Conservation (phyloP, 1,284 basidiomycete species). For the Cutaneotrichosporon spelunceum region DNA sequence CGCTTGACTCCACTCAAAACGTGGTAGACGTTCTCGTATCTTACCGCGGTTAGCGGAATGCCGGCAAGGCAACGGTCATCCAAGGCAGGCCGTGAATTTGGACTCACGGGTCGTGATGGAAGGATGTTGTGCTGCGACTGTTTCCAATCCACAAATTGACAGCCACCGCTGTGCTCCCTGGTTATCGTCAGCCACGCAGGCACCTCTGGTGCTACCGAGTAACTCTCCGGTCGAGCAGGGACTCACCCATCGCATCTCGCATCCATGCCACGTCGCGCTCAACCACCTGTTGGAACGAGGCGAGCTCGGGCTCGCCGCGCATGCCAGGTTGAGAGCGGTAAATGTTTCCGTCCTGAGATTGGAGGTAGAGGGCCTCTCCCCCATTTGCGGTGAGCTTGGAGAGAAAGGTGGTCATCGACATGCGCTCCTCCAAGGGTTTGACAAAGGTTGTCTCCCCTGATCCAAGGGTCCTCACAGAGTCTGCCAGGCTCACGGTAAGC, state of each 20-base stretch:
- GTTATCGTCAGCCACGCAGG: conserved; percentile 1
- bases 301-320: conserved; percentile 59
- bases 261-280: conserved; percentile 69
- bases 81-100: background rate
- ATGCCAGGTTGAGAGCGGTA: conserved; percentile 51
- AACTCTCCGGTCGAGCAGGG: background rate
- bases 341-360: conserved; percentile 87
- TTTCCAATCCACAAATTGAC: conserved; percentile 90
- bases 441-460: conserved; percentile 67
- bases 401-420: conserved; percentile 64
- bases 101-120: conserved; percentile 63
- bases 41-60: conserved; percentile 15
- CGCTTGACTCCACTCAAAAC: conserved; percentile 78
- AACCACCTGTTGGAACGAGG: conserved; percentile 61
- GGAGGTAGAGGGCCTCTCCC: conserved; percentile 68
- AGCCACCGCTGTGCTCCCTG: conserved; percentile 71
- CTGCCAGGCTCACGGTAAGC: conserved; percentile 61
- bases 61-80: background rate
- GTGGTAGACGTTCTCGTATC: conserved; percentile 84
- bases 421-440: conserved; percentile 67
- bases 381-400: conserved; percentile 10
- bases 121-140: conserved; percentile 68
- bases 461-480: conserved; percentile 60
- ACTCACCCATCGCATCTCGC: conserved; percentile 69
- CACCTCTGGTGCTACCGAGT: background rate